phyloP scores from a whole-genome alignment of 2,329 filamentous ascomycete genomes.

The Elsinoe perseae region DNA sequence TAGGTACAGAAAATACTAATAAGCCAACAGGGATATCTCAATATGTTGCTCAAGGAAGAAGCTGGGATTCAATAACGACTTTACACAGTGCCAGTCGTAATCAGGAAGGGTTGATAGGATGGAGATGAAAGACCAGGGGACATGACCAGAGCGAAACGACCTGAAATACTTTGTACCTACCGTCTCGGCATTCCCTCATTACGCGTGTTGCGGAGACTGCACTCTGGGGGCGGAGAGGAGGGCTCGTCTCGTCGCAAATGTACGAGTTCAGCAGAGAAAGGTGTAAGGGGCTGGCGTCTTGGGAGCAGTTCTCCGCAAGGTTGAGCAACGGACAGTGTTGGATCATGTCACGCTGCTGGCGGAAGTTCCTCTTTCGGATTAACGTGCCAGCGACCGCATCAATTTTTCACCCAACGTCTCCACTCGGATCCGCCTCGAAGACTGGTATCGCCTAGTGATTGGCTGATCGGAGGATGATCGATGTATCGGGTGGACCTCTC shows the following conservation, averaged over 20 bases:
- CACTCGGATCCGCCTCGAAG: not conserved
- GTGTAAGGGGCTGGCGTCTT: not conserved
- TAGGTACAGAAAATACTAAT: not conserved
- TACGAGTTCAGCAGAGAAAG: not conserved
- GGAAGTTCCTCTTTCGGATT: conserved; percentile 4
- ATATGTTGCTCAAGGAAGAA: conserved; percentile 1
- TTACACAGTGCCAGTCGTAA: not conserved
- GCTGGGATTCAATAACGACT: not conserved
- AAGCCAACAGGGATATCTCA: not conserved
- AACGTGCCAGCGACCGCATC: not conserved
- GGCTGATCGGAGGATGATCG: not conserved
- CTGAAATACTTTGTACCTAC: conserved; percentile 12
- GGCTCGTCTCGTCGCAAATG: not conserved
- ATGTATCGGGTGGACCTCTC: not conserved
- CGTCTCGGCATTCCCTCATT: not conserved
- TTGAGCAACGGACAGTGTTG: conserved; percentile 3
- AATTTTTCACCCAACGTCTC: conserved; percentile 8
- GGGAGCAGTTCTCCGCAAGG: not conserved
- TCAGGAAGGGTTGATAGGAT: conserved; percentile 5
- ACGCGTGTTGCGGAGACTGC: conserved; percentile 10
- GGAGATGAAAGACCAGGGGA: not conserved
- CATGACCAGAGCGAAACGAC: not conserved
- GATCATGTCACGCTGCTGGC: conserved; percentile 4
- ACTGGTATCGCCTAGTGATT: not conserved
- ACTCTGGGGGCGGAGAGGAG: conserved; percentile 10